A percentile compares a stretch with the other conserved stretches of the same genome.
phyloP scores from a whole-genome alignment of 257 asterid genomes.

The Misopates orontium region DNA sequence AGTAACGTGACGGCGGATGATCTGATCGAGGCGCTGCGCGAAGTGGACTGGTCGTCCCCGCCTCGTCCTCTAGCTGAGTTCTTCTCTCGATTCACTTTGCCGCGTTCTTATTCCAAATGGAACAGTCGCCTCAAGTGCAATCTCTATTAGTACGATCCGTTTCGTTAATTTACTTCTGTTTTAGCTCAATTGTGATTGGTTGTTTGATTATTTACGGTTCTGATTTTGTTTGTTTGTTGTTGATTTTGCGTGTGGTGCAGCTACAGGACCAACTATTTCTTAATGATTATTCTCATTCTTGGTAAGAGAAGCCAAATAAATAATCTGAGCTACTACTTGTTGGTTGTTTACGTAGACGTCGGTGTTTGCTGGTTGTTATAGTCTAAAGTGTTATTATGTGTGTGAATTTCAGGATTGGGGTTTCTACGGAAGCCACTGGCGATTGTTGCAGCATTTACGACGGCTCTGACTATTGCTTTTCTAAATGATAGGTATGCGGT shows the following conservation, averaged over 20 bases:
- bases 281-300: slow-evolving; percentile 71
- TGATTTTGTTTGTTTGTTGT: slow-evolving; percentile 1
- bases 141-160: slow-evolving; percentile 73
- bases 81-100: slow-evolving; percentile 84
- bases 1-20: slow-evolving; percentile 87
- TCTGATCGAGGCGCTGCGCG: slow-evolving; percentile 87
- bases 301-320: slow-evolving; percentile 60
- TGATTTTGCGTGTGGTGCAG: slow-evolving; percentile 52
- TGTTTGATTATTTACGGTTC: neutral
- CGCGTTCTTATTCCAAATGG: slow-evolving; percentile 85
- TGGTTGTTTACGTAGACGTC: slow-evolving; percentile 17
- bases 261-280: slow-evolving; percentile 92
- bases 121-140: slow-evolving; percentile 97
- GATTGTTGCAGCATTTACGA: slow-evolving; percentile 76
- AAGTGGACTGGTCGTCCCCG: slow-evolving; percentile 96
- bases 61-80: slow-evolving; percentile 82
- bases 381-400: slow-evolving; percentile 13
- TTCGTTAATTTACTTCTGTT: neutral
- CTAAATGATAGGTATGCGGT: slow-evolving; percentile 80
- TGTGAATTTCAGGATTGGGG: slow-evolving; percentile 66
- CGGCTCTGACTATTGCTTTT: slow-evolving; percentile 83
- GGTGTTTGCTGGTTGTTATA: neutral
- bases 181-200: no score
- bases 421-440: slow-evolving; percentile 85
- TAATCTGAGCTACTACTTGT: no score